Percentiles rank a stretch among this genome's conserved stretches.
Conservation (phyloP, 2,329 filamentous ascomycete genomes). For the Fusarium graminum region DNA sequence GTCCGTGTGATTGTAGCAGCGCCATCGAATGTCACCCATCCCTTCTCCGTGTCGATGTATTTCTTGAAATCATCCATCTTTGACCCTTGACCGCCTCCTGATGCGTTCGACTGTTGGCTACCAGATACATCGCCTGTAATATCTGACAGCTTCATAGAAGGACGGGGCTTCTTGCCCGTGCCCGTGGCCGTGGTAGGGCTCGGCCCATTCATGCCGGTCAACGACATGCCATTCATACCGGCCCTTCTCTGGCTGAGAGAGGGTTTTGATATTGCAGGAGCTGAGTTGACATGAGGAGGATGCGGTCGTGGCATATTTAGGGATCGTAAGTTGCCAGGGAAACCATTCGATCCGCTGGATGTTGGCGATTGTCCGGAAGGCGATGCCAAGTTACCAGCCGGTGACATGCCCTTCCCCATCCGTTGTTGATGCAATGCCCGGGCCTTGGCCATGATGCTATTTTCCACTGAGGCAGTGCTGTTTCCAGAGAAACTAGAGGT, state of each 20-base stretch:
- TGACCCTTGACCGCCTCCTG: conserved; percentile 56
- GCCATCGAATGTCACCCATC: conserved; percentile 91
- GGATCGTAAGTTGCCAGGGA: conserved; percentile 59
- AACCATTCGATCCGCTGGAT: conserved; percentile 57
- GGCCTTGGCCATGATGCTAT: conserved; percentile 62
- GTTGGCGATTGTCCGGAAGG: conserved; percentile 52
- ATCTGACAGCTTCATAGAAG: conserved; percentile 60
- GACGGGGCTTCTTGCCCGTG: conserved; percentile 51
- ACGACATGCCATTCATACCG: conserved; percentile 65
- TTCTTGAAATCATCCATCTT: conserved; percentile 75
- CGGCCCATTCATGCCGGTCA: conserved; percentile 64
- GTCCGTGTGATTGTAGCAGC: conserved; percentile 90
- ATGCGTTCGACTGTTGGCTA: conserved; percentile 52
- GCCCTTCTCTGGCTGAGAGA: conserved; percentile 76
- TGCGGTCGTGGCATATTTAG: conserved; percentile 59
- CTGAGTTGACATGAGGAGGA: conserved; percentile 66
- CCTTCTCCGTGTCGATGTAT: conserved; percentile 91
- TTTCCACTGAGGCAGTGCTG: conserved; percentile 53
- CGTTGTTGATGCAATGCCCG: conserved; percentile 62
- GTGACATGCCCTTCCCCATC: conserved; percentile 59
- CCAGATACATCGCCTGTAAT: conserved; percentile 49
- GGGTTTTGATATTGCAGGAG: conserved; percentile 64
- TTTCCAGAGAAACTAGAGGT: conserved; percentile 54
- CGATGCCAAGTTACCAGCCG: conserved; percentile 50
- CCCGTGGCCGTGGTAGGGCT: conserved; percentile 39